A percentile compares a stretch with the other conserved stretches of the same genome.
Evolutionary conservation across 2,329 filamentous ascomycete species (phyloP).

Genomic region (Calonectria pauciramosa): DNA sequence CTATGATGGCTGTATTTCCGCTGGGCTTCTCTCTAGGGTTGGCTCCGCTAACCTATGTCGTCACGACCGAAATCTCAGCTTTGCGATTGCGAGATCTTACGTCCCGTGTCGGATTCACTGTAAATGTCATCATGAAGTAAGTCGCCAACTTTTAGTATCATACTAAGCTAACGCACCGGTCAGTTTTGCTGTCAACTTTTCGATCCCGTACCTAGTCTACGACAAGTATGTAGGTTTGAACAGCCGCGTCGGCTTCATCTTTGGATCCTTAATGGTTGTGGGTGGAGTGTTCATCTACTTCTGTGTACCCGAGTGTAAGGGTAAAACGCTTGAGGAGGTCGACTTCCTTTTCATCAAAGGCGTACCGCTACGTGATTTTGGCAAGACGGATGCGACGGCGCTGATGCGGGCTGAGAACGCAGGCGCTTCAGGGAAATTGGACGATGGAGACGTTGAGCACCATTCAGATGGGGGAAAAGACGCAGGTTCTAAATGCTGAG

Average conservation of each 20-base stretch:
- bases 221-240: conserved; percentile 35
- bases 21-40: conserved; percentile 24
- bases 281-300: conserved; percentile 31
- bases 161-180: background rate
- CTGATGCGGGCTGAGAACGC: conserved; percentile 25
- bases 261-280: conserved; percentile 24
- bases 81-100: conserved; percentile 17
- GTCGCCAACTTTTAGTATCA: accelerated
- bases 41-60: conserved; percentile 34
- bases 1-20: conserved; percentile 44
- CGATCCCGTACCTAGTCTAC: conserved; percentile 37
- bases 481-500: background rate
- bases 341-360: conserved; percentile 39
- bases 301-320: conserved; percentile 38
- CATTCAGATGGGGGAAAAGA: background rate
- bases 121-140: conserved; percentile 18
- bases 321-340: conserved; percentile 35
- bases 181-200: conserved; percentile 40
- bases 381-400: conserved; percentile 22
- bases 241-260: conserved; percentile 40
- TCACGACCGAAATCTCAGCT: conserved; percentile 38
- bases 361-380: conserved; percentile 34
- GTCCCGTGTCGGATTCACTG: background rate
- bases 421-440: background rate
- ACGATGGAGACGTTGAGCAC: background rate